These are phyloP conservation scores for Funneliformis caledonium DNA, from an alignment of 371 early-diverging fungal genomes.

Conservation along the genomic window DNA sequence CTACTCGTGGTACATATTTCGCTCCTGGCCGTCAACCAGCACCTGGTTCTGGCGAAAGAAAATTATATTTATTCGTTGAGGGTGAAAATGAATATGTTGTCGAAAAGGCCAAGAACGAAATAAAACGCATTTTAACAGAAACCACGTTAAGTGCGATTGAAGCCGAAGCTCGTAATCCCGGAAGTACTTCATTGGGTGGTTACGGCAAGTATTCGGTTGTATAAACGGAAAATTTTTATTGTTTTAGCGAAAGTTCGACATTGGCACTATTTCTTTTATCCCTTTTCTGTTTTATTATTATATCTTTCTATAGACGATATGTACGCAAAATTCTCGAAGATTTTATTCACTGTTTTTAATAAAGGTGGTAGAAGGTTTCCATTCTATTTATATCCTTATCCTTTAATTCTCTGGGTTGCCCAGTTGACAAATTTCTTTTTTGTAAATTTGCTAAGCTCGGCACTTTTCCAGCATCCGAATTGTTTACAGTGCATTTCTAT, in stretches of 20 bases:
- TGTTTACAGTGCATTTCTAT: constrained; percentile 2
- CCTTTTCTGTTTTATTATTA: constrained; percentile 19
- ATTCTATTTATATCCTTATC: not conserved
- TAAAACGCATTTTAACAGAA: constrained; percentile 88
- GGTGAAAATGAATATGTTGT: constrained; percentile 88
- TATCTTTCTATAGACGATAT: constrained; percentile 13
- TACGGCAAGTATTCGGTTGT: constrained; percentile 40
- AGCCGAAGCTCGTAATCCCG: constrained; percentile 59
- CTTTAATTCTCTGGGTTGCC: not conserved
- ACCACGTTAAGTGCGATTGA: constrained; percentile 79
- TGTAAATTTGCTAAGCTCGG: constrained; percentile 25
- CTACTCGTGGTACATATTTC: constrained; percentile 90
- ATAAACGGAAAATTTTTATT: constrained; percentile 2
- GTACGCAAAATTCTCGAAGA: constrained; percentile 32
- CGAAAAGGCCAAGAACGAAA: constrained; percentile 92
- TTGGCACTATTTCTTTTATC: constrained; percentile 32
- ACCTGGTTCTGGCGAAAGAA: constrained; percentile 77
- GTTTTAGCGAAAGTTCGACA: not conserved
- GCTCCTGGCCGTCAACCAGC: constrained; percentile 80
- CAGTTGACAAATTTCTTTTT: constrained; percentile 31
- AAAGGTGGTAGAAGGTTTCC: constrained; percentile 35
- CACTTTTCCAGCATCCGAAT: constrained; percentile 14
- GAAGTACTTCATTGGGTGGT: constrained; percentile 34
- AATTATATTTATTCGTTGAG: constrained; percentile 93
- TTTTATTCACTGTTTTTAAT: constrained; percentile 33